Evolutionary conservation across 2,329 filamentous ascomycete genomes (phyloP).

Genomic region (Alternaria metachromatica): DNA sequence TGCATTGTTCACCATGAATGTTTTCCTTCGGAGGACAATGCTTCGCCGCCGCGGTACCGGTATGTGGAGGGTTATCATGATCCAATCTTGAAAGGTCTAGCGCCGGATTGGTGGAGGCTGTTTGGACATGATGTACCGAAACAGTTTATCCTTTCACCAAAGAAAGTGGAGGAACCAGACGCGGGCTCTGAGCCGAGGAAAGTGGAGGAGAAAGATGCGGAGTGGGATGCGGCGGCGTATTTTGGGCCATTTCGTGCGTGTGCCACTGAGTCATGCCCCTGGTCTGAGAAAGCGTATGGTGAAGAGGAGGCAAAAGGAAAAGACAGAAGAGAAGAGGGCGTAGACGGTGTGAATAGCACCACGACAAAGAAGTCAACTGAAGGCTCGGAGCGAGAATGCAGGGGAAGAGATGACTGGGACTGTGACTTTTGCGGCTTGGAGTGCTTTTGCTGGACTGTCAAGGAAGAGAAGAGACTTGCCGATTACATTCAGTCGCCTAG

Average conservation of each 20-base stretch:
- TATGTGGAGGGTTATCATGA: not conserved
- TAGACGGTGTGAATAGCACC: no score
- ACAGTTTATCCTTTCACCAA: not conserved
- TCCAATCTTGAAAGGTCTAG: not conserved
- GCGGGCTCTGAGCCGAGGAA: not conserved
- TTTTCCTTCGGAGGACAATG: no score
- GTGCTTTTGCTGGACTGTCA: slow-evolving; percentile 22
- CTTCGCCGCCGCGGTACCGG: not conserved
- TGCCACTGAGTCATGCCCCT: not conserved
- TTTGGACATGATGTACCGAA: not conserved
- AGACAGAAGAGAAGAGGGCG: not conserved
- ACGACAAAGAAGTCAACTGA: no score
- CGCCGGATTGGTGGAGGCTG: not conserved
- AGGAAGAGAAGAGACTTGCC: not conserved
- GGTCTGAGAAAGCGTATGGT: no score
- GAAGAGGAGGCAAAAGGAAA: no score
- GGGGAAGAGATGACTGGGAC: slow-evolving; percentile 18
- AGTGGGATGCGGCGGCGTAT: not conserved
- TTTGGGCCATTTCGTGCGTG: not conserved
- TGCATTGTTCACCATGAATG: no score
- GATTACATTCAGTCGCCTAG: not conserved
- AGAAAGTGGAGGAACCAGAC: fast-evolving
- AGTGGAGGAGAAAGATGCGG: not conserved
- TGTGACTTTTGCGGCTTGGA: slow-evolving; percentile 27
- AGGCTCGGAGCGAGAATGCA: not conserved